Evolutionary conservation across 495 filamentous ascomycete genomes (phyloP).

Genomic region (Peziza echinospora): DNA sequence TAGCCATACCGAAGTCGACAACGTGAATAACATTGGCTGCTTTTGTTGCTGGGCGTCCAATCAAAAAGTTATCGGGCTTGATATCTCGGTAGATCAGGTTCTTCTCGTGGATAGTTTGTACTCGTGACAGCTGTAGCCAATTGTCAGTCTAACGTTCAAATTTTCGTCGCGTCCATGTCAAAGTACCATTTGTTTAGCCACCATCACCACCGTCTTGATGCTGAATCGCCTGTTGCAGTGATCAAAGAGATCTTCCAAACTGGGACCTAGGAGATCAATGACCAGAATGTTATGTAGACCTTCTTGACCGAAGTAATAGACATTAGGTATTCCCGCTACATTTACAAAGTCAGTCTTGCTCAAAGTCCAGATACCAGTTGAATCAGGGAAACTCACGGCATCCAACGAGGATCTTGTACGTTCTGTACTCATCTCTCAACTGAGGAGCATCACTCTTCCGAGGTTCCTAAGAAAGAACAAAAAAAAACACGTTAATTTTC

Average conservation of each 20-base stretch:
- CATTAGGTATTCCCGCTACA: conserved; percentile 91
- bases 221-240: conserved; percentile 90
- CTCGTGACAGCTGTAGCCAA: conserved; percentile 53
- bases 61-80: conserved; percentile 98
- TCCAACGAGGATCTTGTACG: conserved; percentile 97
- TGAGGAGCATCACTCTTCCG: conserved; percentile 97
- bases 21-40: conserved; percentile 95
- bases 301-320: conserved; percentile 99
- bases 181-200: conserved; percentile 95
- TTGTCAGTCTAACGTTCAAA: not conserved
- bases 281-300: conserved; percentile 98
- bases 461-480: conserved; percentile 45
- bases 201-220: conserved; percentile 97
- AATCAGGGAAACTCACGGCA: conserved; percentile 58
- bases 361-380: conserved; percentile 5
- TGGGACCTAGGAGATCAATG: conserved; percentile 90
- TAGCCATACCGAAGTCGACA: conserved; percentile 99
- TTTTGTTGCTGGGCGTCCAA: conserved; percentile 82
- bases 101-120: conserved; percentile 99
- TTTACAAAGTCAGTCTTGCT: conserved; percentile 5
- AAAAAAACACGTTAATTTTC: conserved; percentile 2
- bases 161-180: not conserved
- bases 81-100: conserved; percentile 99
- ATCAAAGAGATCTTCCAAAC: conserved; percentile 93
- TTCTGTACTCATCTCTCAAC: conserved; percentile 94